Evolutionary conservation across 139 green algal genomes (phyloP), one percentile per base, ranked within the genome.

Genomic region (Picochlorum sp.): DNA sequence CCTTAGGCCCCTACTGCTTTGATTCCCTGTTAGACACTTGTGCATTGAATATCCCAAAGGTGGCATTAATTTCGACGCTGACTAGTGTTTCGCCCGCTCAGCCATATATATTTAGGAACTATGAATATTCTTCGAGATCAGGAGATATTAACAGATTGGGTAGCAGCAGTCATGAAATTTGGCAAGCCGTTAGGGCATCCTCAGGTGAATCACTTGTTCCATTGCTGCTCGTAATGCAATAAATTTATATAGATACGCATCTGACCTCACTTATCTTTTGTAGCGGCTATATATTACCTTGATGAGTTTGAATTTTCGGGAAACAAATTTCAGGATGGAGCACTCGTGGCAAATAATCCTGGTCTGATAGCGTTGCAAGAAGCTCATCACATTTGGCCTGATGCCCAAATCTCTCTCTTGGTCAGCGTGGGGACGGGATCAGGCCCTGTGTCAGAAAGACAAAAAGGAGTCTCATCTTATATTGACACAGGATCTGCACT

Each of bases 271-370:
- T 30, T 11, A 58, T 30, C 8, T 58, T 26, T 21, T 54, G 18
- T 13, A 44, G 49, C 86, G 4, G 85, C 80, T 6, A 81, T 79
- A n/a, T 92, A 90, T 67, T 92, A 97, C 70, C 74, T 98, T 16
- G 92, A 94, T 37, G 92, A 96, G 64, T 92, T 87, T 65, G 57
- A 68, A 16, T 81, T 65, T 44, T 69, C 72, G 80, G 84, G 84
- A 14, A 77, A 88, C 30, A 82, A 86, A 47, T 98, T 92, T 69
- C 89, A 96, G 62, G 92, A 98, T 61, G 92, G 92, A 13, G 92
- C 92, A 4, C 77, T 83, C 6, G 85, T 79, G 4, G 90, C 87
- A 51, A 98, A 98, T 80, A 98, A 98, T 74, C 92, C 92, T 1
- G 60, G 85, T 14, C 57, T 90, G 37, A 58, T 97, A 0, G 91